Evolutionary conservation across 2,329 filamentous ascomycete genomes (phyloP), one percentile per base, ranked within the genome.

Genomic region (Metarhizium robertsii): DNA sequence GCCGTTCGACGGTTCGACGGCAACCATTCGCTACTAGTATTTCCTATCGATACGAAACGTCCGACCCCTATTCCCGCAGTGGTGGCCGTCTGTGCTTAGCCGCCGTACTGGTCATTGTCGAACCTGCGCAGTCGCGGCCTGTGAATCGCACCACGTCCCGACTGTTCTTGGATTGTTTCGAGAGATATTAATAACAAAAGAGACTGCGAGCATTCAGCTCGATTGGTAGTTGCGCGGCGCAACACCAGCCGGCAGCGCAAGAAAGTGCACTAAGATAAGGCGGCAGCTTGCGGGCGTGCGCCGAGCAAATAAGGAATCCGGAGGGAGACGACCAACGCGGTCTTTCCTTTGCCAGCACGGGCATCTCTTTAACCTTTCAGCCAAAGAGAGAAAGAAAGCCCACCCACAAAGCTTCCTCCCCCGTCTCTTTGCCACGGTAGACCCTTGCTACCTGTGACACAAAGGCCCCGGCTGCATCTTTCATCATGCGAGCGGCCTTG

Each of bases 401-500:
- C 43, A 11, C 20, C 45, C 20, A 48, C 11, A 29, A 30, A 30
- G 7, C 43, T 51, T 50, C 10, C n/a, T 13, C 4, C n/a, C 42
- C 10, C 40, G 7, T 38, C 34, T 50, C 53, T 57, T 42, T 51
- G 50, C 43, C 50, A 25, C 25, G 49, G 47, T 40, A 50, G 52
- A 45, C 53, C 49, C 52, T 49, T 25, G 36, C 55, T 50, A 52
- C 36, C 49, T 54, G 49, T 55, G 53, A 56, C 55, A 50, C 45
- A 53, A 55, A 53, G 56, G 53, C 52, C 50, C 45, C 49, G 52
- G 36, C 58, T 62, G 50, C 25, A 52, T 53, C 48, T 18, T 55
- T 64, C 66, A 73, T 67, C 68, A 73, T 73, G 71, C 70, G 63
- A 72, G 64, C 67, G 67, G 71, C 68, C 68, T 64, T 63, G 64